Evolutionary conservation across 2,329 filamentous ascomycete species (phyloP), one percentile per base, ranked within the genome.

Genomic region (Septoria petroselini): DNA sequence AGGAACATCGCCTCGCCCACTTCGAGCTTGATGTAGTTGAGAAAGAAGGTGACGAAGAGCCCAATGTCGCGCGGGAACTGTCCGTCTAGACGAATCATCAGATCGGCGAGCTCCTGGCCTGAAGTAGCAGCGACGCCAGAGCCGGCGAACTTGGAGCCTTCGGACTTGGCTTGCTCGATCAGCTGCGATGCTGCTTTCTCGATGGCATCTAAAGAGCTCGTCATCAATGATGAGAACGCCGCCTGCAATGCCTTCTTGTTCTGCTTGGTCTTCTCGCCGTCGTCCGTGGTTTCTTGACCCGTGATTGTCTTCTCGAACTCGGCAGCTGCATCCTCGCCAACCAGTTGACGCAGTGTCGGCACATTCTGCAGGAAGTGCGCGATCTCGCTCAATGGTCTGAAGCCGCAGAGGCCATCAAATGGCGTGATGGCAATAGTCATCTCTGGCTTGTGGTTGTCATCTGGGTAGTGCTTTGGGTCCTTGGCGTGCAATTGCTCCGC

Each of bases 381-480:
- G 55, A 97, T 93, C 71, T 98, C 91, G 4, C 73, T 76, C 17
- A 96, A 76, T 0, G 93, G 93, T 7, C 93, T 82, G 76, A 98
- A 98, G 27, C 93, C 93, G 64, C 93, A 98, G 27, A 98, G 80
- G 0, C 93, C 93, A 68, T 97, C 91, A 60, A 98, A 98, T 0
- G 89, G 85, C 1, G 93, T 97, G 63, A 98, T 85, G 55, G 93
- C 93, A 69, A 98, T 95, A 55, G 93, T 91, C 93, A 98, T 98
- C 73, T 98, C 93, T 27, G 93, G 93, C 74, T 98, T 98, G 78
- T 98, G 93, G 74, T 98, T 98, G 75, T 97, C 91, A 76, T 98
- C 90, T 71, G 91, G 93, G 68, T 98, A 98, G 76, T 98, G 94
- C 72, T 88, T 88, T 41, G 90, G 80, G 66, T 98, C 91, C 56